Conservation (phyloP, 225 moss, liverwort and hornwort genomes). For the Marchantia paleacea region DNA sequence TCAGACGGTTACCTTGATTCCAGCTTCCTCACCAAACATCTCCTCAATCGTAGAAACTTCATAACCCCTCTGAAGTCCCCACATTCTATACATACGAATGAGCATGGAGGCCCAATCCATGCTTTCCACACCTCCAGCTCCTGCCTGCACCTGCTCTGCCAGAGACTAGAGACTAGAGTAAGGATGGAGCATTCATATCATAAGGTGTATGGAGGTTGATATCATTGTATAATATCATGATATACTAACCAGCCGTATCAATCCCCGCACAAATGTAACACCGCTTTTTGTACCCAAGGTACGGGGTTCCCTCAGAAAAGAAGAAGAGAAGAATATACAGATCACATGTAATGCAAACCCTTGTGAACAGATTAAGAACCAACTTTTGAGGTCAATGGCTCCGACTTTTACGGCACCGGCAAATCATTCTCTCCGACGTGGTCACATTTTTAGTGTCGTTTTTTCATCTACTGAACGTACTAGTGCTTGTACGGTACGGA, state of each 20-base stretch:
- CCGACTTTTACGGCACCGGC: background rate
- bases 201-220: background rate
- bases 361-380: background rate
- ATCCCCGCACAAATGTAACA: background rate
- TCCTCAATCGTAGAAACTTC: constrained; percentile 81
- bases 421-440: background rate
- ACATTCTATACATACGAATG: constrained; percentile 90
- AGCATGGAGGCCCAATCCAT: constrained; percentile 99
- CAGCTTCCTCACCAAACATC: constrained; percentile 89
- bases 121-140: constrained; percentile 95
- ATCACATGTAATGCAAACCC: background rate
- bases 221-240: background rate
- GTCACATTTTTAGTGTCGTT: background rate
- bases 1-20: constrained; percentile 62
- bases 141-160: constrained; percentile 82
- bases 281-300: background rate
- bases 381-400: background rate
- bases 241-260: background rate
- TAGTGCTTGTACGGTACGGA: constrained; percentile 16
- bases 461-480: background rate
- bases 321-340: background rate
- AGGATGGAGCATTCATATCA: background rate
- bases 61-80: constrained; percentile 70
- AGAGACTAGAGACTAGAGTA: background rate
- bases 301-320: background rate